A percentile compares a stretch with the other conserved stretches of the same genome.
These are phyloP conservation scores for Pneumocystis jirovecii DNA, from an alignment of 1,139 yeast genomes.

Conservation along the genomic window DNA sequence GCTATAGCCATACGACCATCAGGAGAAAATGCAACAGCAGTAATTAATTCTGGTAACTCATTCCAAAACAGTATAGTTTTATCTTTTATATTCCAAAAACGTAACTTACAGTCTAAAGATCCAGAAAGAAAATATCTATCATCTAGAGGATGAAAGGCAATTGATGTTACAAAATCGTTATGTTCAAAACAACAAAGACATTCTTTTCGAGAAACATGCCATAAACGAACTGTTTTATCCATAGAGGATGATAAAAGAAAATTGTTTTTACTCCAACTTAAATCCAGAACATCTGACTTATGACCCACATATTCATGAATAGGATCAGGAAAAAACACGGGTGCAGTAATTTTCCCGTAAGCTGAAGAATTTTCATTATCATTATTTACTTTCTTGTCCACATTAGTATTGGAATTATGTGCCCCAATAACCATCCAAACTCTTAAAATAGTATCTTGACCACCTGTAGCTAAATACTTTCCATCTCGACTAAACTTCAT, in stretches of 20 bases:
- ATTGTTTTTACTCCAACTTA: constrained; percentile 83
- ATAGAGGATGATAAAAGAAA: constrained; percentile 68
- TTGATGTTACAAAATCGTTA: constrained; percentile 70
- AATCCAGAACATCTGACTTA: constrained; percentile 47
- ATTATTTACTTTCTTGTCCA: constrained; percentile 2
- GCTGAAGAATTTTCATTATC: constrained; percentile 1
- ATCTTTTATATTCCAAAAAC: constrained; percentile 77
- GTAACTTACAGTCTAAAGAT: constrained; percentile 59
- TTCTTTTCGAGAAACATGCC: constrained; percentile 62
- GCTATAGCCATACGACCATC: constrained; percentile 50
- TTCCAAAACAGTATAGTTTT: constrained; percentile 38
- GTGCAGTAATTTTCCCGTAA: constrained; percentile 36
- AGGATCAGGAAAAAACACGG: constrained; percentile 68
- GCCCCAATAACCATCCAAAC: constrained; percentile 72
- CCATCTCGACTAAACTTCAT: constrained; percentile 70
- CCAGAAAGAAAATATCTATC: constrained; percentile 80
- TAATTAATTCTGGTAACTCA: constrained; percentile 37
- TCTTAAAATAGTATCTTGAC: constrained; percentile 50
- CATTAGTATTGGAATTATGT: constrained; percentile 27
- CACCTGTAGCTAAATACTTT: constrained; percentile 67
- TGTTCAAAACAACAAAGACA: constrained; percentile 56
- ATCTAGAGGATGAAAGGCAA: constrained; percentile 70
- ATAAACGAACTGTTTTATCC: constrained; percentile 68
- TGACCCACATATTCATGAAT: constrained; percentile 51
- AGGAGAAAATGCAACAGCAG: constrained; percentile 58